A percentile compares a stretch with the other conserved stretches of the same genome.
These are phyloP conservation scores for Chlamydomonas urium DNA, from an alignment of 139 green algal genomes.

Conservation along the genomic window DNA sequence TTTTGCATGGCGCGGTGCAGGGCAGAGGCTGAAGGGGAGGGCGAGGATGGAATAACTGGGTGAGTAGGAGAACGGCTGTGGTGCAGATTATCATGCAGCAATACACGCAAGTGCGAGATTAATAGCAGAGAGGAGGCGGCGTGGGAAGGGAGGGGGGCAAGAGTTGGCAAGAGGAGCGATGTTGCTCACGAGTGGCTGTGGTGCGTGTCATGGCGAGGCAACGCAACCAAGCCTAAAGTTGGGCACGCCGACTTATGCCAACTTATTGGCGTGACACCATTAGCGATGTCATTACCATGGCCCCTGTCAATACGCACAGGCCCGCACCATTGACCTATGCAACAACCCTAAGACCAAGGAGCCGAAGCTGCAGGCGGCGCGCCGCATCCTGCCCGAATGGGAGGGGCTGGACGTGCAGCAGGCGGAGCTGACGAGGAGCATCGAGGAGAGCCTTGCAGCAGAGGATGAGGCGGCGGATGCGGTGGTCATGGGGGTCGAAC, in stretches of 20 bases:
- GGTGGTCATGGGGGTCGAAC: no score
- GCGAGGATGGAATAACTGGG: no score
- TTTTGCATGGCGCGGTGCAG: no score
- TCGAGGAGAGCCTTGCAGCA: constrained; percentile 11
- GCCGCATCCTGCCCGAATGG: constrained; percentile 93
- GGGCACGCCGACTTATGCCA: neutral
- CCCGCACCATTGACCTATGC: constrained; percentile 99
- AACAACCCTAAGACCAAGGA: constrained; percentile 99
- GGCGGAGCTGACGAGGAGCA: constrained; percentile 21
- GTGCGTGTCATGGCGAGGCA: constrained; percentile 99
- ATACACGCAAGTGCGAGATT: no score
- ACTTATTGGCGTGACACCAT: neutral
- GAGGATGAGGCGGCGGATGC: no score
- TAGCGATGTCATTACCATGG: neutral
- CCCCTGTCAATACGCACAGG: constrained; percentile 43
- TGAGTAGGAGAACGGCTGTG: no score
- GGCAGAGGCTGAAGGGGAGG: no score
- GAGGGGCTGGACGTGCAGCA: constrained; percentile 71
- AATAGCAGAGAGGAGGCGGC: neutral
- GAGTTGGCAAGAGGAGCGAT: neutral
- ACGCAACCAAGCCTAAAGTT: constrained; percentile 76
- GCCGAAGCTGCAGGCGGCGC: constrained; percentile 87
- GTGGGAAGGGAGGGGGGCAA: neutral
- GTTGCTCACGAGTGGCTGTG: constrained; percentile 94
- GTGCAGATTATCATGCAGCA: no score